Base-by-base conservation (phyloP, 371 early-diverging fungal species). In the Apophysomyces elegans region DNA sequence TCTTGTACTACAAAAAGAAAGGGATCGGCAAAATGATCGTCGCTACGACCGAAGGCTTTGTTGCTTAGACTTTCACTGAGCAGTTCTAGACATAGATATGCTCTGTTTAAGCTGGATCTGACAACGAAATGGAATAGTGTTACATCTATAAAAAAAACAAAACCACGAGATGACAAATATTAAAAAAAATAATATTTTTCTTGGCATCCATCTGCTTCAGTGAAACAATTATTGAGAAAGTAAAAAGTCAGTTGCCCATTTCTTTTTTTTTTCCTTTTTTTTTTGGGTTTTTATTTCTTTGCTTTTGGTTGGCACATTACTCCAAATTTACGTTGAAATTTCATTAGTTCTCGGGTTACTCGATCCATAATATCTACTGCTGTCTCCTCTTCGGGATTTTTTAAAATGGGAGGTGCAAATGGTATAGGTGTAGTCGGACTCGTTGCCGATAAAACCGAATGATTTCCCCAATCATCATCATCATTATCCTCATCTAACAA, bases 241-340 rank as follows among this genome's bases (percentile, higher is more conserved):
- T 50, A 50, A 16, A 21, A 21, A 21, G 54, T 21, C 54, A 50
- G 21, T 26, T 21, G 54, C 54, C 54, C 32, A 50, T 21, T 21
- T 21, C 2, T 26, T 32, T 50, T 26, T 26, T 26, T 26, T 26
- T 50, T 4, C 5, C 5, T 21, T 50, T 50, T 50, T 21, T 21
- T 50, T 50, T 18, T 21, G 4, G 4, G 0, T 21, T 50, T 16
- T 50, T 50, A 0, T 11, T 50, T 21, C 0, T 50, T 50, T 50
- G 16, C 21, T 50, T 50, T 50, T 5, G 16, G 16, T 50, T 50
- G 54, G 54, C 54, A 50, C 54, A 50, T 50, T n/a, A 50, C 43
- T 9, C 67, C 71, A 75, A 77, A 79, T 72, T 71, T 75, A 47
- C 68, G 71, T 58, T 83, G 79, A 56, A 83, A 83, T 18, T 69